Percentiles rank a stretch among this genome's conserved stretches.
Conservation (phyloP, 768 basidiomycete species). For the Russula sp. region DNA sequence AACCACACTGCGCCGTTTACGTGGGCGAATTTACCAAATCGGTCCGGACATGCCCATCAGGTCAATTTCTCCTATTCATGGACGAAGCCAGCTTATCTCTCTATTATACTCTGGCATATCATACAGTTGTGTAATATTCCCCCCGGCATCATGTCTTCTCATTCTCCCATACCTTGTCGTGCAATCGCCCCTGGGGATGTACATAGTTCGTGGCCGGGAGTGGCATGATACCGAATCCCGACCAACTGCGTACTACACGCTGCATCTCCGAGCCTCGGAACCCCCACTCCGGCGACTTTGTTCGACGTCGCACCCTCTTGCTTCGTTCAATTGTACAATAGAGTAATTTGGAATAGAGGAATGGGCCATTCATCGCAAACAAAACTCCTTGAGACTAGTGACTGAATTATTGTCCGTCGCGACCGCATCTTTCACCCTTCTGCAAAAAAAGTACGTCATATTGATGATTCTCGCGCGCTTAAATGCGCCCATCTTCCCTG, state of each 20-base stretch:
- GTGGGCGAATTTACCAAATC: constrained; percentile 8
- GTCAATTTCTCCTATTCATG: constrained; percentile 9
- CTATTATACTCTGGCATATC: constrained; percentile 22
- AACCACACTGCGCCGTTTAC: constrained; percentile 4
- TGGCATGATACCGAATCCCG: neutral
- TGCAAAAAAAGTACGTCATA: neutral
- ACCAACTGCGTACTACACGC: neutral
- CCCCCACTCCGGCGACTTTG: neutral
- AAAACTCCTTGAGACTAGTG: neutral
- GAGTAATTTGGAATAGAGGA: constrained; percentile 13
- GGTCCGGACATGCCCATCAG: neutral
- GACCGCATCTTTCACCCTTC: neutral
- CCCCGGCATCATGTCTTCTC: neutral
- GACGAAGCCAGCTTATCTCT: constrained; percentile 3
- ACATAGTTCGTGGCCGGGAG: neutral
- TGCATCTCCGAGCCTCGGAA: neutral
- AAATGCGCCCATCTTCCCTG: neutral
- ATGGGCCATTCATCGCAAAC: neutral
- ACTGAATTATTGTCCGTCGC: neutral
- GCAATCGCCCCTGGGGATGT: neutral
- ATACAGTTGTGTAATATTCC: constrained; percentile 24
- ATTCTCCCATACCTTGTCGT: neutral
- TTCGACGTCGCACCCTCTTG: constrained; percentile 4
- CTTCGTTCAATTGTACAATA: constrained; percentile 15
- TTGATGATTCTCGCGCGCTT: constrained; percentile 8